A percentile compares a stretch with the other conserved stretches of the same genome.
These are phyloP conservation scores for Fragaria iinumae DNA, from an alignment of 306 rosid species.

Conservation along the genomic window DNA sequence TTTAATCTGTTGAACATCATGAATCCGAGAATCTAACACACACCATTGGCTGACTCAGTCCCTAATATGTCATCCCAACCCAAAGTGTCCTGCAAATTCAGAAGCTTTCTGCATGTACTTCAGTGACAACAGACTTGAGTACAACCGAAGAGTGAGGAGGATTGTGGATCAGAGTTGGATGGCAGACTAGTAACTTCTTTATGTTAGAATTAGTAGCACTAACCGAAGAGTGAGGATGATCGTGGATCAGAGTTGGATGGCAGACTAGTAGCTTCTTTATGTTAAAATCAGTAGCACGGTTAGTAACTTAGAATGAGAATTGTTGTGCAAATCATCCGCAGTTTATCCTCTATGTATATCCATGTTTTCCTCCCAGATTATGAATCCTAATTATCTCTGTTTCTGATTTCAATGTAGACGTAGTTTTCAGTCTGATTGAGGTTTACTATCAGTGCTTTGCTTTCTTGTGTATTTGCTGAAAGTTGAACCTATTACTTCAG, in stretches of 20 bases:
- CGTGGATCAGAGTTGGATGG: no score
- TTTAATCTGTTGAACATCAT: not conserved
- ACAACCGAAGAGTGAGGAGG: not conserved
- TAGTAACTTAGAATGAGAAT: not conserved
- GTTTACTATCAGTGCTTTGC: not conserved
- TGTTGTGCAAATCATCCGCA: not conserved
- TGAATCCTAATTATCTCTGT: not conserved
- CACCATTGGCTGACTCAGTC: not conserved
- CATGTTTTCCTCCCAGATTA: not conserved
- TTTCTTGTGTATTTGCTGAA: not conserved
- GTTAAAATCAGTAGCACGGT: not conserved
- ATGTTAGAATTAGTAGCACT: not conserved
- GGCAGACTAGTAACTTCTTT: not conserved
- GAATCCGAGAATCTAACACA: not conserved
- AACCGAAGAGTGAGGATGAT: no score
- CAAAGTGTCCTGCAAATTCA: not conserved
- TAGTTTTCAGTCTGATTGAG: not conserved
- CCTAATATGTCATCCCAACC: not conserved
- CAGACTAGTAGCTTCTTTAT: not conserved
- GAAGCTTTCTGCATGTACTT: slow-evolving; percentile 4
- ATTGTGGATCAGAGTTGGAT: slow-evolving; percentile 2
- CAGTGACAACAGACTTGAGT: not conserved
- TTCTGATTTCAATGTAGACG: not conserved
- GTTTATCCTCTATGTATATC: not conserved
- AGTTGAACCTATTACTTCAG: not conserved